Percentiles rank a stretch among this genome's conserved stretches.
phyloP scores from a whole-genome alignment of 2,329 filamentous ascomycete genomes.

The Rutstroemia sp. region DNA sequence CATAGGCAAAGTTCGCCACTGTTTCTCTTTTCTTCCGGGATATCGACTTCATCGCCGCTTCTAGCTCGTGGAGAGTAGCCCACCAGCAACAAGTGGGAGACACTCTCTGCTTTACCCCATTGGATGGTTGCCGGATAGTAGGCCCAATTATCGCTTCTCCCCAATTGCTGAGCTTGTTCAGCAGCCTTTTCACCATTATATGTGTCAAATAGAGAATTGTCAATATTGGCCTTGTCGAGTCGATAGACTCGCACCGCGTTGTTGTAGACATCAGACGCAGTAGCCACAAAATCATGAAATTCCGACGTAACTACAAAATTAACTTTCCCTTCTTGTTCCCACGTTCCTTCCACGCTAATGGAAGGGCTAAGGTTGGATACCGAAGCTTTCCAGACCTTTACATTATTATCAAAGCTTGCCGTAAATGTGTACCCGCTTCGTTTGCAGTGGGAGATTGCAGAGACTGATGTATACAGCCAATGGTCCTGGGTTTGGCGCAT shows the following conservation, averaged over 20 bases:
- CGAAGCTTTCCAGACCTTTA: conserved; percentile 48
- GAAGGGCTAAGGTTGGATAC: conserved; percentile 28
- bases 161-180: conserved; percentile 19
- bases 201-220: conserved; percentile 21
- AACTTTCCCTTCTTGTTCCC: conserved; percentile 50
- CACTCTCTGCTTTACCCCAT: conserved; percentile 44
- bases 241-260: conserved; percentile 52
- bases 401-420: conserved; percentile 53
- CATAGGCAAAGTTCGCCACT: conserved; percentile 55
- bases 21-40: conserved; percentile 49
- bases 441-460: conserved; percentile 50
- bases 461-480: conserved; percentile 58
- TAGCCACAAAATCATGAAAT: conserved; percentile 44
- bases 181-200: conserved; percentile 24
- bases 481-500: conserved; percentile 53
- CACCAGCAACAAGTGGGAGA: conserved; percentile 47
- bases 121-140: conserved; percentile 57
- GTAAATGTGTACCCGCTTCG: conserved; percentile 44
- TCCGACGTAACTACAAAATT: conserved; percentile 52
- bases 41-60: conserved; percentile 43
- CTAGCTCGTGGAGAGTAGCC: conserved; percentile 55
- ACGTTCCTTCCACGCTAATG: conserved; percentile 43
- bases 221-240: conserved; percentile 32
- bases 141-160: conserved; percentile 41
- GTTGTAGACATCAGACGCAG: conserved; percentile 47